These are phyloP conservation scores for Capillidium rhysosporum DNA, from an alignment of 371 early-diverging fungal species.

Conservation along the genomic window DNA sequence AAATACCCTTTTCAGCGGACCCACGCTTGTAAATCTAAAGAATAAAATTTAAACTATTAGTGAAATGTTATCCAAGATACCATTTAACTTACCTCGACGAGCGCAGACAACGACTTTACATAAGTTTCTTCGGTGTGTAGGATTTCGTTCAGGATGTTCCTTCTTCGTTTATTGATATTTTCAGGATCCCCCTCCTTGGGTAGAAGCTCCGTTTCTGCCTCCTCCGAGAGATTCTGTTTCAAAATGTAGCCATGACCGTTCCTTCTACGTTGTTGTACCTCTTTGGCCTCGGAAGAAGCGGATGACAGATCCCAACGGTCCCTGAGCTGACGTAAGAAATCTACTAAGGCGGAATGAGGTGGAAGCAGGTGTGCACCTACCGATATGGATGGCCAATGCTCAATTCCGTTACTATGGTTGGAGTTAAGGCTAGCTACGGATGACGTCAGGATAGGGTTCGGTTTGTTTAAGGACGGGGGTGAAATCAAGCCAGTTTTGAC, in stretches of 20 bases:
- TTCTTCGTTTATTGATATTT: constrained; percentile 12
- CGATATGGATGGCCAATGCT: background rate
- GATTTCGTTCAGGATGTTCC: constrained; percentile 35
- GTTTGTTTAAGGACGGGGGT: too few relatives aligned
- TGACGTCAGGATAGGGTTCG: background rate
- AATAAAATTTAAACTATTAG: too few relatives aligned
- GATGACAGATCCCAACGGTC: constrained; percentile 44
- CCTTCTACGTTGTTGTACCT: constrained; percentile 15
- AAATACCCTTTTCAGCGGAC: constrained; percentile 7
- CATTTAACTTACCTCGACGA: constrained; percentile 15
- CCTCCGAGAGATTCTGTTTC: background rate
- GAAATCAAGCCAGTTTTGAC: too few relatives aligned
- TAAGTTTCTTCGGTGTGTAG: constrained; percentile 60
- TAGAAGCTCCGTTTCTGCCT: constrained; percentile 9
- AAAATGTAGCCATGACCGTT: constrained; percentile 3
- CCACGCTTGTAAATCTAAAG: constrained; percentile 12
- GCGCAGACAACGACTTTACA: constrained; percentile 33
- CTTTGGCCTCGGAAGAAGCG: constrained; percentile 18
- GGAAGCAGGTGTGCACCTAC: constrained; percentile 1
- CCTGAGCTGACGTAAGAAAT: constrained; percentile 25
- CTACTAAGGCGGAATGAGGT: background rate
- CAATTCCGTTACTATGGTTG: constrained; percentile 9
- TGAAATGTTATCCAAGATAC: too few relatives aligned
- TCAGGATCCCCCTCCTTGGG: constrained; percentile 8
- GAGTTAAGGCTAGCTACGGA: too few relatives aligned